Percentiles rank a stretch among this genome's conserved stretches.
Evolutionary conservation across 192 early-diverging fungal genomes (phyloP).

Genomic region (Backusella circina): DNA sequence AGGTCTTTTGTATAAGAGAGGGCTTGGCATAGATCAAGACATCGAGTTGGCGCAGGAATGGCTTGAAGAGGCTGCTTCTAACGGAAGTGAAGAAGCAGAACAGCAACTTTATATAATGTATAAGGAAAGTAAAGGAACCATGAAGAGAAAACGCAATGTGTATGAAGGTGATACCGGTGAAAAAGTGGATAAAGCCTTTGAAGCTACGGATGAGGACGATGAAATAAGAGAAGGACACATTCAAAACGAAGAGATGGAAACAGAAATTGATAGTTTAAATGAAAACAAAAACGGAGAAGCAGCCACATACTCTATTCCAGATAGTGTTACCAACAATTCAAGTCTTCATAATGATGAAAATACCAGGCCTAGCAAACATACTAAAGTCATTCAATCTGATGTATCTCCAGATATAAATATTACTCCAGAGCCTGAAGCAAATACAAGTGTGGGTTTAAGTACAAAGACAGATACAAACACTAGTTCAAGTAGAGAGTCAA

Average conservation of each 20-base stretch:
- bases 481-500: neutral
- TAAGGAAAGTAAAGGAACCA: neutral
- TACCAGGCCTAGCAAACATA: neutral
- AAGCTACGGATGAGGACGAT: neutral
- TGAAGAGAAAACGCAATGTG: neutral
- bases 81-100: neutral
- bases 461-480: neutral
- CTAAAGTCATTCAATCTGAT: neutral
- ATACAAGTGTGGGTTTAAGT: neutral
- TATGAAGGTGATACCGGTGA: neutral
- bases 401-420: neutral
- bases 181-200: neutral
- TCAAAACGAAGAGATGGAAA: neutral
- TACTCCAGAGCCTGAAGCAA: too few relatives aligned
- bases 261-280: neutral
- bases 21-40: neutral
- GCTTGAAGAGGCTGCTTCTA: neutral
- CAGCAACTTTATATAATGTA: constrained; percentile 1
- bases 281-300: neutral
- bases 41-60: neutral
- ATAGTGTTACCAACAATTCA: neutral
- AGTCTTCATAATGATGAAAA: neutral
- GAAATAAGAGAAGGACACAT: neutral
- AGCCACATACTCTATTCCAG: neutral
- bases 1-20: neutral